Conservation (phyloP, 2,329 filamentous ascomycete species). For the Colletotrichum plurivorum region DNA sequence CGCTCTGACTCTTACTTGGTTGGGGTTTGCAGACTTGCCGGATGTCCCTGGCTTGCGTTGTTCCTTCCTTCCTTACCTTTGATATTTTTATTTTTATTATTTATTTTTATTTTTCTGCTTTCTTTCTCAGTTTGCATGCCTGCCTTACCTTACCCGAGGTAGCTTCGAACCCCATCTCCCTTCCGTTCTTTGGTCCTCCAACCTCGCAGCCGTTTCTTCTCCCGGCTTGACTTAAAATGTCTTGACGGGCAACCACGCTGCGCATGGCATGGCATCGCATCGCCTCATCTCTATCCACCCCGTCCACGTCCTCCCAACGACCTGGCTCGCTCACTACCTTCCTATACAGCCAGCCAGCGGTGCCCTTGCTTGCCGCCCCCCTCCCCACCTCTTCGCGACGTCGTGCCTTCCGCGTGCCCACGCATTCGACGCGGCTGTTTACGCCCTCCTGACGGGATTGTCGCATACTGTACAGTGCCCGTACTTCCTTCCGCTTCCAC, state of each 20-base stretch:
- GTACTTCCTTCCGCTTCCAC: slow-evolving; percentile 14
- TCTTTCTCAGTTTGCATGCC: slow-evolving; percentile 2
- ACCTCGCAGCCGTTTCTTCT: slow-evolving; percentile 31
- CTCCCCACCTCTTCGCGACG: slow-evolving; percentile 8
- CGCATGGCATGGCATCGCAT: slow-evolving; percentile 16
- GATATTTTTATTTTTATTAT: not conserved
- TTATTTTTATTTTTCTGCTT: not conserved
- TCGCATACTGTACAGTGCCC: slow-evolving; percentile 16
- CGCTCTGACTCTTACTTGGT: slow-evolving; percentile 11
- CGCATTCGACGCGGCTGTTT: slow-evolving; percentile 16
- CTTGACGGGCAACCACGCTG: slow-evolving; percentile 20
- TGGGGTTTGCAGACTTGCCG: slow-evolving; percentile 8
- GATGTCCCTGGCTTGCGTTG: not conserved
- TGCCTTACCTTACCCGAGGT: slow-evolving; percentile 26
- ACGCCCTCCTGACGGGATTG: slow-evolving; percentile 13
- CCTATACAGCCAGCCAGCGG: not conserved
- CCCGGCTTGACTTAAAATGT: slow-evolving; percentile 38
- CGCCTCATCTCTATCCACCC: slow-evolving; percentile 17
- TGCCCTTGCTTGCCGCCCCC: slow-evolving; percentile 23
- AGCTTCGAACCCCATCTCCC: slow-evolving; percentile 36
- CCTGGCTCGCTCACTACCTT: slow-evolving; percentile 22
- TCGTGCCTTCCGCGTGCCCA: slow-evolving; percentile 7
- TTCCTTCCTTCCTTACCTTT: not conserved
- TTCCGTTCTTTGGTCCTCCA: slow-evolving; percentile 34
- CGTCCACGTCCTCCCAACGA: slow-evolving; percentile 23